Base-by-base conservation (phyloP, 768 basidiomycete genomes). In the Leucosporidium creatinivorum region DNA sequence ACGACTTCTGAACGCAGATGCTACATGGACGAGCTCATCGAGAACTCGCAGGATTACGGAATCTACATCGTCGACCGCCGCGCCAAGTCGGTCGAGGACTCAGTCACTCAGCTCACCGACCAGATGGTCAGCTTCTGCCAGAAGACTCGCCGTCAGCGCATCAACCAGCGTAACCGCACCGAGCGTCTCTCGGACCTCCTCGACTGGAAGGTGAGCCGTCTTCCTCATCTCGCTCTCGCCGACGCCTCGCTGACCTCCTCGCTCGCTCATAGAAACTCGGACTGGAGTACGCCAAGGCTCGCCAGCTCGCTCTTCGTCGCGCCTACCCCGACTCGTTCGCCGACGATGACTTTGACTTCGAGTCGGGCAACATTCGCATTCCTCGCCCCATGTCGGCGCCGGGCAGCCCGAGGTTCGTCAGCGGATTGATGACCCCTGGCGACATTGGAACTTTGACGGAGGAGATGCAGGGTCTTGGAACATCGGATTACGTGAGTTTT, bases 111-210 rank as follows among this genome's bases (percentile, higher is more conserved):
- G 76, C 85, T 99, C 55, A 82, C 88, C 9, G 84, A 85, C 52
- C 78, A 84, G 73, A 87, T 93, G 85, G 86, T 86, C 79, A 75
- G 79, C 8, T 93, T 94, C 80, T 83, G 83, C 63, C 81, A 80
- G 72, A 92, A 91, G 82, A 87, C 92, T 6, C 84, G 96, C n/a
- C 84, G 96, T 54, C 96, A 98, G 78, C 85, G 96, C 58, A 98
- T 98, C 79, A 98, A 99, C 80, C 96, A 98, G 80, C 88, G 96
- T 39, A 99, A 98, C 81, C 86, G 96, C 52, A 94, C 97, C 62
- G 96, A 99, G 77, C 85, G 96, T 31, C 82, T 99, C 23, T 88
- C 86, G 59, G 94, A 94, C 21, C 79, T 99, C 65, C 82, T 99
- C 67, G 96, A 99, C 78, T 98, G 96, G 96, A 99, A 99, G 82